These are phyloP conservation scores for Jamesozyma lodderae DNA, from an alignment of 805 yeast species.

Conservation along the genomic window DNA sequence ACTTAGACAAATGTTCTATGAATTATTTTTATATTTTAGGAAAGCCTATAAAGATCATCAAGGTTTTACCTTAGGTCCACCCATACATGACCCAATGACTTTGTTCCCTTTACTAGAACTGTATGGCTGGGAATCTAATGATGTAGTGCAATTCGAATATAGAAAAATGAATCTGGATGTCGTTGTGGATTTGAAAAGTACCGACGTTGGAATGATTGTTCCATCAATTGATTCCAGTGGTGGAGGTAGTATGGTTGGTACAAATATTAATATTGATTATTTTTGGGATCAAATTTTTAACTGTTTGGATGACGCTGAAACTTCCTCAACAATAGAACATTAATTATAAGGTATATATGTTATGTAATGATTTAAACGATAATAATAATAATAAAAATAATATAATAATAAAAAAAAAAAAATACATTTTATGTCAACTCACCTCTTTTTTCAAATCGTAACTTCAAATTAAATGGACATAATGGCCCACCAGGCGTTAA, in stretches of 20 bases:
- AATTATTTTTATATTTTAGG: constrained; percentile 44
- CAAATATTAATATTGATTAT: constrained; percentile 31
- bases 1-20: constrained; percentile 46
- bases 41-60: constrained; percentile 35
- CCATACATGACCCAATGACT: constrained; percentile 75
- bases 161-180: constrained; percentile 23
- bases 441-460: constrained; percentile 16
- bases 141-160: constrained; percentile 14
- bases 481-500: constrained; percentile 54
- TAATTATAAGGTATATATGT: neutral
- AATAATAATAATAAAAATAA: neutral
- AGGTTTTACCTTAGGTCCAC: constrained; percentile 51
- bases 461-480: constrained; percentile 36
- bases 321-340: constrained; percentile 18
- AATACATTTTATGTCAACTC: too few relatives aligned
- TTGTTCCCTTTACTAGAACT: constrained; percentile 48
- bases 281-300: constrained; percentile 41
- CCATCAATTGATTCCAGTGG: constrained; percentile 17
- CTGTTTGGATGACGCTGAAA: constrained; percentile 33
- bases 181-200: constrained; percentile 32
- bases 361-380: too few relatives aligned
- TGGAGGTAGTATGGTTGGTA: constrained; percentile 35
- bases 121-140: constrained; percentile 21
- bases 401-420: neutral
- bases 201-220: constrained; percentile 50